Evolutionary conservation across 2,329 filamentous ascomycete genomes (phyloP).

Genomic region (Colletotrichum brevisporum): DNA sequence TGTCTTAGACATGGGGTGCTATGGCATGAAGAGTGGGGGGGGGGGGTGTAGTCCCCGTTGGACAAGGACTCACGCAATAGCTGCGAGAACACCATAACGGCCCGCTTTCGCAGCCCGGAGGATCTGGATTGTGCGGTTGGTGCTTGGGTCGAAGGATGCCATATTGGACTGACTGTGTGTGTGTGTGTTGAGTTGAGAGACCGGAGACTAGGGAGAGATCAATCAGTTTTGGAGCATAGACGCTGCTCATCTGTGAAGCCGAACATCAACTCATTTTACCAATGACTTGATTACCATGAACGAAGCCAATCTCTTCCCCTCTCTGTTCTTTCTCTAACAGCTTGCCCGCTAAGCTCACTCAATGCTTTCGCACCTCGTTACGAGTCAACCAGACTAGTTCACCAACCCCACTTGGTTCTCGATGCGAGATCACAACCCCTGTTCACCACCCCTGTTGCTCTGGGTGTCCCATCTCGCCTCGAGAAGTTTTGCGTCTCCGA

Average conservation of each 20-base stretch:
- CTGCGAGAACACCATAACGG: slow-evolving; percentile 67
- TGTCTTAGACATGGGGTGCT: slow-evolving; percentile 59
- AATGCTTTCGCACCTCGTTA: background rate
- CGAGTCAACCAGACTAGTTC: background rate
- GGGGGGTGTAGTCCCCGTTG: background rate
- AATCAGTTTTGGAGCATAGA: background rate
- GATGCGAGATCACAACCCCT: slow-evolving; percentile 1
- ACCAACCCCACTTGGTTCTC: background rate
- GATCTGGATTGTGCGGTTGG: slow-evolving; percentile 49
- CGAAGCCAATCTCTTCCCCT: too few species aligned
- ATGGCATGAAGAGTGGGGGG: too few species aligned
- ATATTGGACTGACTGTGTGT: background rate
- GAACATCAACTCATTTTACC: too few species aligned
- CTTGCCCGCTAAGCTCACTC: background rate
- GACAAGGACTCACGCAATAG: slow-evolving; percentile 59
- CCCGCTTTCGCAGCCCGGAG: slow-evolving; percentile 65
- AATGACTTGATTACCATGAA: too few species aligned
- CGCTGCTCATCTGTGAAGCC: too few species aligned
- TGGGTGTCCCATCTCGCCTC: slow-evolving; percentile 1
- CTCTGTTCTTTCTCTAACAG: background rate
- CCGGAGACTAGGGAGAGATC: background rate
- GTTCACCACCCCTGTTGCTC: background rate
- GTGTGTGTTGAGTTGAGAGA: background rate
- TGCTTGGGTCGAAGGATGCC: slow-evolving; percentile 3
- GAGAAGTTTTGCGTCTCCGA: background rate